Conservation (phyloP, 1,139 yeast genomes). For the Kodamaea plutei region DNA sequence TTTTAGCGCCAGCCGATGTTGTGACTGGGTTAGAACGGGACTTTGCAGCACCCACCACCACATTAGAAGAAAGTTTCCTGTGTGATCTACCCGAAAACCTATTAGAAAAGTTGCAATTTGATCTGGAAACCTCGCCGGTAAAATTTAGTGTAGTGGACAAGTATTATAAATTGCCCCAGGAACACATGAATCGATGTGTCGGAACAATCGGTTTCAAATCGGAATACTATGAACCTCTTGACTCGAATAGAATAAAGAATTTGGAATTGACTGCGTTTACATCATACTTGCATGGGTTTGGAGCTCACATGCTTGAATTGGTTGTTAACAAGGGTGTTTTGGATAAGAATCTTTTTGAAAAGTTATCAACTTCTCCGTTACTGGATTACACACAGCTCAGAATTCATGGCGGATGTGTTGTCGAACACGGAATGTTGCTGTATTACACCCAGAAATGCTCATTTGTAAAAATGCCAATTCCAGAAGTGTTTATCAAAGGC, state of each 20-base stretch:
- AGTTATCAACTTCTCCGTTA: conserved; percentile 4
- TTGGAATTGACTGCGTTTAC: conserved; percentile 51
- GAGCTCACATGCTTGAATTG: conserved; percentile 31
- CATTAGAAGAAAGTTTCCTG: conserved; percentile 18
- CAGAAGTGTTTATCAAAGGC: conserved; percentile 15
- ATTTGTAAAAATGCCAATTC: conserved; percentile 26
- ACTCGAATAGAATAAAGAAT: conserved; percentile 9
- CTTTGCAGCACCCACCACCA: conserved; percentile 17
- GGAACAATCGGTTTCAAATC: conserved; percentile 44
- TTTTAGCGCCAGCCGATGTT: conserved; percentile 25
- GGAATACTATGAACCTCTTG: conserved; percentile 1
- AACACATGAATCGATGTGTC: conserved; percentile 22
- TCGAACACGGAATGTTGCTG: conserved; percentile 46
- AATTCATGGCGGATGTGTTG: conserved; percentile 41
- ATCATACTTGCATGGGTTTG: conserved; percentile 44
- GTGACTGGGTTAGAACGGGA: conserved; percentile 19
- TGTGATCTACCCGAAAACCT: conserved; percentile 25
- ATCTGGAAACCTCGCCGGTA: conserved; percentile 13
- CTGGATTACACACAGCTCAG: conserved; percentile 12
- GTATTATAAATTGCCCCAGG: conserved; percentile 17
- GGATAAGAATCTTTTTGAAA: conserved; percentile 8
- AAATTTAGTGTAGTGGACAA: conserved; percentile 17
- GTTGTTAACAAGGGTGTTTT: conserved; percentile 15
- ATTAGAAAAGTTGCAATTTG: conserved; percentile 9
- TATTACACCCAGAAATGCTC: conserved; percentile 43